These are phyloP conservation scores for Luvunga scandens DNA, from an alignment of 345 rosid species.

Conservation along the genomic window DNA sequence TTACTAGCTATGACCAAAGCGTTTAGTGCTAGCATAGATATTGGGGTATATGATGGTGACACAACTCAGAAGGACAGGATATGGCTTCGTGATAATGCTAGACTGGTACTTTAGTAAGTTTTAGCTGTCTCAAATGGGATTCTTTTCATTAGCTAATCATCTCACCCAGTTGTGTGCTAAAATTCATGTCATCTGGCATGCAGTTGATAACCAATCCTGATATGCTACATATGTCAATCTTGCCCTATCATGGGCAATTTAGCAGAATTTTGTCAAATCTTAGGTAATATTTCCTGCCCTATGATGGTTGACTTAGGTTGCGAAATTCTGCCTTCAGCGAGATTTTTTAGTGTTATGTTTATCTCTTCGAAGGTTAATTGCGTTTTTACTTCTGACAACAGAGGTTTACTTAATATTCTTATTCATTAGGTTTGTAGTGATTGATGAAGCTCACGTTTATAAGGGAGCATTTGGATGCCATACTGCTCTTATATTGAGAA, in stretches of 20 bases:
- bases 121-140: slow-evolving; percentile 15
- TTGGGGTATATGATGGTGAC: slow-evolving; percentile 95
- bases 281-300: slow-evolving; percentile 43
- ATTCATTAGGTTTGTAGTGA: slow-evolving; percentile 63
- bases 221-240: slow-evolving; percentile 85
- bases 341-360: neutral
- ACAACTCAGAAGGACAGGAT: slow-evolving; percentile 63
- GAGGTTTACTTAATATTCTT: slow-evolving; percentile 14
- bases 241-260: slow-evolving; percentile 78
- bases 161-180: slow-evolving; percentile 19
- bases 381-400: slow-evolving; percentile 6
- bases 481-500: slow-evolving; percentile 89
- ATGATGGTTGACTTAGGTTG: neutral
- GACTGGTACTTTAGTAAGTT: slow-evolving; percentile 58
- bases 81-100: slow-evolving; percentile 67
- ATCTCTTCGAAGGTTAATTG: neutral
- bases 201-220: slow-evolving; percentile 99
- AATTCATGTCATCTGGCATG: slow-evolving; percentile 22
- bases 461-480: slow-evolving; percentile 99
- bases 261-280: slow-evolving; percentile 74
- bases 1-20: slow-evolving; percentile 48
- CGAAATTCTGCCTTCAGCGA: neutral
- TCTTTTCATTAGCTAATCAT: slow-evolving; percentile 15
- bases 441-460: slow-evolving; percentile 95
- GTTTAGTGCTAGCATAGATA: slow-evolving; percentile 44